Conservation (phyloP, 768 basidiomycete species). For the Auricularia cornea region DNA sequence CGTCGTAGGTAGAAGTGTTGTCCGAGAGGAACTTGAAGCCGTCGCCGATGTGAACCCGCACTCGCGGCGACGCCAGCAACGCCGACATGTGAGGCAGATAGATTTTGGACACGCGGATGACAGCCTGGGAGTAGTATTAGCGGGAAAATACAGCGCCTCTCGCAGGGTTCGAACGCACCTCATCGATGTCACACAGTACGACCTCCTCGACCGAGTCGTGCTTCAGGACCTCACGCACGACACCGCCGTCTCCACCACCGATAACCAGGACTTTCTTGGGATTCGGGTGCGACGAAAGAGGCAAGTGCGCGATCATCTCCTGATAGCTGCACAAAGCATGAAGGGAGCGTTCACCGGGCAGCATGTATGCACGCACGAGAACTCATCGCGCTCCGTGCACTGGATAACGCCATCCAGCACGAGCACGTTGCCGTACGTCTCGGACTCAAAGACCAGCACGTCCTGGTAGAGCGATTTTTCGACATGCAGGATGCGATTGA, state of each 20-base stretch:
- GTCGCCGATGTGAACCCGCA: constrained; percentile 82
- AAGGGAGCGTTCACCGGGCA: not conserved
- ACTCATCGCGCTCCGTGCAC: constrained; percentile 97
- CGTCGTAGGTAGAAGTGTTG: constrained; percentile 83
- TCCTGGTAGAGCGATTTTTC: constrained; percentile 95
- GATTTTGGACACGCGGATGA: constrained; percentile 86
- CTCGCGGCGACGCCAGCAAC: constrained; percentile 70
- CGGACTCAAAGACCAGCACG: constrained; percentile 93
- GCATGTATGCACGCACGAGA: constrained; percentile 58
- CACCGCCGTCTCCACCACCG: constrained; percentile 97
- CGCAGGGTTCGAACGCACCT: constrained; percentile 39
- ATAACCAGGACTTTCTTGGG: constrained; percentile 95
- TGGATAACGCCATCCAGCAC: constrained; percentile 94
- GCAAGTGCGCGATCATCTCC: constrained; percentile 98
- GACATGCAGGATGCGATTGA: constrained; percentile 88
- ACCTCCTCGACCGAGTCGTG: constrained; percentile 86
- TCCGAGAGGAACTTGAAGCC: constrained; percentile 95
- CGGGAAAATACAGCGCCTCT: not conserved
- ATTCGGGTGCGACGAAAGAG: constrained; percentile 93
- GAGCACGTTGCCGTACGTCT: constrained; percentile 94
- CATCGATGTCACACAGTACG: constrained; percentile 96
- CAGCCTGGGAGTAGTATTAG: constrained; percentile 47
- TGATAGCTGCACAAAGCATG: constrained; percentile 58
- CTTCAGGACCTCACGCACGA: constrained; percentile 94
- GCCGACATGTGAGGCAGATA: constrained; percentile 92